phyloP scores from a whole-genome alignment of 495 filamentous ascomycete genomes.

The Podospora pseudopauciseta region DNA sequence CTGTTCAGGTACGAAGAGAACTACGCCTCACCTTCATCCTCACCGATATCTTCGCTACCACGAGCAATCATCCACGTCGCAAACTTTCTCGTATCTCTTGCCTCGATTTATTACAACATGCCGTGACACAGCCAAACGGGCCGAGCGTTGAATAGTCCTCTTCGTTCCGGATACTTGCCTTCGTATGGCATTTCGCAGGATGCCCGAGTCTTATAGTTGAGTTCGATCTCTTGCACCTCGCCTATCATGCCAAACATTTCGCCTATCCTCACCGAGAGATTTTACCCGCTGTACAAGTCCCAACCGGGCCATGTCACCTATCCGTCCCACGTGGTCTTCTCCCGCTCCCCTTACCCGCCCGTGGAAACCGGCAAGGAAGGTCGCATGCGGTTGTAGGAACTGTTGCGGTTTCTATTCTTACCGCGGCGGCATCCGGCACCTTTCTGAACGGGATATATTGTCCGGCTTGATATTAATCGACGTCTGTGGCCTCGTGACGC shows the following conservation, averaged over 20 bases:
- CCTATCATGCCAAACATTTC: background rate
- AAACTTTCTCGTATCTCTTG: background rate
- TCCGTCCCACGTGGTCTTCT: background rate
- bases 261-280: background rate
- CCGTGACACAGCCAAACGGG: background rate
- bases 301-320: background rate
- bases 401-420: constrained; percentile 15
- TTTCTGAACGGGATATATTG: constrained; percentile 5
- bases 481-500: constrained; percentile 2
- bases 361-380: background rate
- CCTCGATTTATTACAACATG: background rate
- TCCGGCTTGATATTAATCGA: constrained; percentile 2
- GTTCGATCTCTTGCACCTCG: background rate
- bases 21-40: background rate
- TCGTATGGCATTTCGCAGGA: background rate
- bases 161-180: background rate
- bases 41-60: background rate
- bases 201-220: background rate
- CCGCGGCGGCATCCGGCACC: constrained; percentile 7
- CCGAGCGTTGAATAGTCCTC: background rate
- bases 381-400: background rate
- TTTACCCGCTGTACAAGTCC: background rate
- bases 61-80: background rate
- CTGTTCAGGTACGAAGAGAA: background rate
- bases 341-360: background rate